Evolutionary conservation across 164 flowering plant genomes (phyloP), one percentile per base, ranked within the genome.

Genomic region (Vitis rotundifolia): DNA sequence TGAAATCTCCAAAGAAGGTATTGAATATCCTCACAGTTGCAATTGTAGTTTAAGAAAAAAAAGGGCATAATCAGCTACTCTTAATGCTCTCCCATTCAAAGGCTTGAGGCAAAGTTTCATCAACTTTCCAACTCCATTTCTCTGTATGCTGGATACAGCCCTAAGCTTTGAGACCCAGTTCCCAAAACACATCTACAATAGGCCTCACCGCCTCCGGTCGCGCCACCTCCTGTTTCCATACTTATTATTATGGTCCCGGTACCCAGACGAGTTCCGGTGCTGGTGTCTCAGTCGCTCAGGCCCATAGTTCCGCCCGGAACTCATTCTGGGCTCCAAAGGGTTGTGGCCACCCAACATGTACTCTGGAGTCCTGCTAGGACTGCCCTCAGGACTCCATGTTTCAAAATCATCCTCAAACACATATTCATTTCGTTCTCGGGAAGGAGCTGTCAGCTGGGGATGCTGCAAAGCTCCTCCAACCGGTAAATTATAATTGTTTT

Each of bases 371-470:
- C 84, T 77, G 49, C 22, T 62, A 2, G 81, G 86, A 67, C 86
- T 84, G 65, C 79, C 73, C 51, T 85, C 89, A 4, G 90, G 89
- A 75, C 89, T 87, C 90, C 90, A 90, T 7, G 80, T 67, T 63
- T 86, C 88, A 52, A 79, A 80, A 5, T 81, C 90, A 1, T 78
- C 81, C 22, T 68, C 80, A 62, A 64, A 73, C n/a, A 59, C 75
- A 63, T 59, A 67, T 29, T 77, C 81, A 49, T 80, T 81, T 64
- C 79, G 71, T 28, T 78, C 85, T 83, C 82, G 57, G 1, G 47
- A 56, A 62, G 76, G 75, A 56, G 67, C 75, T 4, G 71, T 61
- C 15, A 9, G 49, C 64, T 58, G 0, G 11, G 66, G 75, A 53
- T 52, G 70, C 65, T 67, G 75, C 69, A 22, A n/a, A 11, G 60